Evolutionary conservation across 306 rosid species (phyloP), one percentile per base, ranked within the genome.

Genomic region (Canavalia gladiata): DNA sequence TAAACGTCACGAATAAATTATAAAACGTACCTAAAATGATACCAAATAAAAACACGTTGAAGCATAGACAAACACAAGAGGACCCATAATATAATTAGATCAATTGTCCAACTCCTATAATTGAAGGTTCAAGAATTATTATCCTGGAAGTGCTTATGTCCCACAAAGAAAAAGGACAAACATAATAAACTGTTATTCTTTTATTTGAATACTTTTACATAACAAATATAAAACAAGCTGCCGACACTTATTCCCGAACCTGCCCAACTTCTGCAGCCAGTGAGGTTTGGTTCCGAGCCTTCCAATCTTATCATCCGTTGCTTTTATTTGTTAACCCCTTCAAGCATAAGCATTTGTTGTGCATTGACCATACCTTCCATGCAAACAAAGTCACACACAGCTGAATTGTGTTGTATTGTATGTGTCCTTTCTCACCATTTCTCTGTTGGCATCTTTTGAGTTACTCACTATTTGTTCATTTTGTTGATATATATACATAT

Each of bases 231-330:
- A 51, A 60, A 74, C 33, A 62, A 18, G 87, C 90, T 89, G 95
- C 95, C 95, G 95, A 91, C 95, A 89, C 90, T 78, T 76, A 30
- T 52, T 57, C 74, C 71, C 82, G 68, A 58, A 55, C 85, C 74
- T 50, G 37, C 39, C 52, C 77, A 68, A 50, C 45, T 76, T 68
- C 60, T 43, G 70, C 57, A 52, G 69, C 71, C 65, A 37, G 35
- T 55, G 60, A 35, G 81, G 85, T 74, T 71, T 82, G 81, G 77
- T 68, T 75, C 78, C 79, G n/a, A 65, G 56, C 82, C 86, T 65
- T 43, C 47, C 74, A 31, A n/a, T 46, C n/a, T 47, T 49, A 57
- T 64, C 41, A 76, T 80, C 78, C 87, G 0, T 47, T 11, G 5
- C 70, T 62, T 8, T 76, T 57, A 47, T 72, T 72, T 55, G 34